A percentile compares a stretch with the other conserved stretches of the same genome.
Evolutionary conservation across 805 yeast species (phyloP).

Genomic region (Teunomyces atbi): DNA sequence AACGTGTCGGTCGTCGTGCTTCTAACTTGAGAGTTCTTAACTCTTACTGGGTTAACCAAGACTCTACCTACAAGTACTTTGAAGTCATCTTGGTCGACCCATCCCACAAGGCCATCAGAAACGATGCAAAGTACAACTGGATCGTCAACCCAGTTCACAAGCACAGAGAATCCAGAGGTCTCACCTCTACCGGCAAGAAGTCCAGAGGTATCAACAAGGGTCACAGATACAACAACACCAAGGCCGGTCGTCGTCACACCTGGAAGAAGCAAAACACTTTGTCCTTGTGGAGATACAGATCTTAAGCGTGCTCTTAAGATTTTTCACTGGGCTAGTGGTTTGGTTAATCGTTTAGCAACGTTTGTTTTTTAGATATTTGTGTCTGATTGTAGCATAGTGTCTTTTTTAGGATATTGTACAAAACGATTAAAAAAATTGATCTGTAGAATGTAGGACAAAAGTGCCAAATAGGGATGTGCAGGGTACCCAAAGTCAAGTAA

Average conservation of each 20-base stretch:
- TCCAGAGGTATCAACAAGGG: slow-evolving; percentile 99
- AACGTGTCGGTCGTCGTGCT: slow-evolving; percentile 98
- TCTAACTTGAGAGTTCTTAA: slow-evolving; percentile 98
- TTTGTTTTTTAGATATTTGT: slow-evolving; percentile 3
- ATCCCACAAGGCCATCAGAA: slow-evolving; percentile 97
- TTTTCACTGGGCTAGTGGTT: slow-evolving; percentile 1
- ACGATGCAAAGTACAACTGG: slow-evolving; percentile 99
- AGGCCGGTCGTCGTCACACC: slow-evolving; percentile 98
- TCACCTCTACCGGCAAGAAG: slow-evolving; percentile 96
- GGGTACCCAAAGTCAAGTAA: neutral
- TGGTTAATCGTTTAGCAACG: slow-evolving; percentile 1
- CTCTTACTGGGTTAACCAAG: slow-evolving; percentile 99
- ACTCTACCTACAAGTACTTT: slow-evolving; percentile 98
- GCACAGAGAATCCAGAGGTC: slow-evolving; percentile 99
- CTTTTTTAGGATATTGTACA: slow-evolving; percentile 2
- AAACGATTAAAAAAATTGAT: neutral
- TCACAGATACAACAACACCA: slow-evolving; percentile 97
- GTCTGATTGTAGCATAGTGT: neutral
- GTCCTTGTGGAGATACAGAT: slow-evolving; percentile 99
- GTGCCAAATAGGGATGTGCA: neutral
- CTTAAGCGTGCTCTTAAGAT: slow-evolving; percentile 37
- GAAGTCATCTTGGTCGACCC: slow-evolving; percentile 98
- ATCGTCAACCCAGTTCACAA: slow-evolving; percentile 99
- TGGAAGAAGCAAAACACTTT: slow-evolving; percentile 99
- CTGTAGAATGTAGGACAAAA: neutral